Conservation (phyloP, 331 rosid genomes). For the Quercus tomentella region DNA sequence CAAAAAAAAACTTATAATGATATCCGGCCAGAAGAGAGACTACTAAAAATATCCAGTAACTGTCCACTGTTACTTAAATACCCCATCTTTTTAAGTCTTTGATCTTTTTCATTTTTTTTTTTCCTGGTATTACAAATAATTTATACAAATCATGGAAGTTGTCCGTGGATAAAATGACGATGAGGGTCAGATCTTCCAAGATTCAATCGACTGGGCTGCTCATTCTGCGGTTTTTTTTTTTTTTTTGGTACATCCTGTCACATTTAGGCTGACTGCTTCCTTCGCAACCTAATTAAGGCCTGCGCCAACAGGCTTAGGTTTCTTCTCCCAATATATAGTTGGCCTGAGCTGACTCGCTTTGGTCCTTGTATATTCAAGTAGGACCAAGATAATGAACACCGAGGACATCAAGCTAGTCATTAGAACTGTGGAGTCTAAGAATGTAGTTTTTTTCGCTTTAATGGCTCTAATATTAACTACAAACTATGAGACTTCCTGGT, state of each 20-base stretch:
- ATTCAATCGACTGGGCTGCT: constrained; percentile 23
- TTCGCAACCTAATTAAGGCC: constrained; percentile 13
- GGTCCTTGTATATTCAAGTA: constrained; percentile 21
- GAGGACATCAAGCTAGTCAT: background rate
- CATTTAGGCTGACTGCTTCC: background rate
- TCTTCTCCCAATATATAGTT: constrained; percentile 11
- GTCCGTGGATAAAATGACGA: constrained; percentile 26
- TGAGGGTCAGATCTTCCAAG: constrained; percentile 69
- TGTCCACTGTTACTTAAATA: too few species aligned
- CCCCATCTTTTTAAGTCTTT: too few species aligned
- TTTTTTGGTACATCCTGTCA: background rate
- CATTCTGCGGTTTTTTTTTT: background rate
- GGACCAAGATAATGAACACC: constrained; percentile 14
- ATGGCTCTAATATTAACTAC: too few species aligned
- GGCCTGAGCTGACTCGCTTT: constrained; percentile 35
- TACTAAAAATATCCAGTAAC: too few species aligned
- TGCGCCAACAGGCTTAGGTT: background rate
- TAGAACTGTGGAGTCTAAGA: too few species aligned
- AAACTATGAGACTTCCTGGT: background rate
- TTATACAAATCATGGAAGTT: background rate
- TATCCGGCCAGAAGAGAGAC: too few species aligned
- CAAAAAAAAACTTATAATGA: too few species aligned
- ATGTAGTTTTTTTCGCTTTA: too few species aligned
- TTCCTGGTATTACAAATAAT: too few species aligned
- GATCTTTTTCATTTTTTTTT: too few species aligned